phyloP scores from a whole-genome alignment of 1,139 yeast species.

The Saccharomyces hybrid region DNA sequence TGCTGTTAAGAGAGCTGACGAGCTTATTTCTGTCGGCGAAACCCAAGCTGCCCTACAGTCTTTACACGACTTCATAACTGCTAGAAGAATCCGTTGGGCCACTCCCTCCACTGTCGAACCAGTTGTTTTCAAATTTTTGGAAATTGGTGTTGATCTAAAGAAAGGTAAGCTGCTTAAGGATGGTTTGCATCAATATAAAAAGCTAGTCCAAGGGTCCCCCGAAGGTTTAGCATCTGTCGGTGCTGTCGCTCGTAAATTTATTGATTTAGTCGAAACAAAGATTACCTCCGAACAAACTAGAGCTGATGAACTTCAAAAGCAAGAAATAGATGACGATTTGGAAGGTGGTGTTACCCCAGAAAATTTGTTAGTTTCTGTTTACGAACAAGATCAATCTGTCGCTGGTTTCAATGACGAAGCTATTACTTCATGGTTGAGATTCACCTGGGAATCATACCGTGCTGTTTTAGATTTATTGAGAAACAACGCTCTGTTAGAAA shows the following conservation, averaged over 20 bases:
- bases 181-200: constrained; percentile 92
- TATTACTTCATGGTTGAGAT: constrained; percentile 93
- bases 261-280: constrained; percentile 79
- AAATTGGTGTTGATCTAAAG: constrained; percentile 76
- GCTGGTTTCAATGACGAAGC: constrained; percentile 78
- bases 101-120: constrained; percentile 83
- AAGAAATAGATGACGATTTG: constrained; percentile 49
- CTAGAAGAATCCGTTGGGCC: constrained; percentile 80
- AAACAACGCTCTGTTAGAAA: constrained; percentile 86
- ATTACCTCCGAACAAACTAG: constrained; percentile 70
- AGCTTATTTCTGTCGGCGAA: constrained; percentile 87
- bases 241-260: constrained; percentile 66
- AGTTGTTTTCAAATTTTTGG: constrained; percentile 74
- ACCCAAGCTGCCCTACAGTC: constrained; percentile 85
- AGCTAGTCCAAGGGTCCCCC: constrained; percentile 70
- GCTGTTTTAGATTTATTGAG: constrained; percentile 83
- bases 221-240: constrained; percentile 75
- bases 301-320: constrained; percentile 44
- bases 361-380: constrained; percentile 79
- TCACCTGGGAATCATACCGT: constrained; percentile 95
- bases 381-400: constrained; percentile 74
- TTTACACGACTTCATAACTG: constrained; percentile 78
- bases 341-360: constrained; percentile 87
- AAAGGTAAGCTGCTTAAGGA: constrained; percentile 89
- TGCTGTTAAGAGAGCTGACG: constrained; percentile 91